Evolutionary conservation across 257 asterid genomes (phyloP), one percentile per base, ranked within the genome.

Genomic region (Haberlea rhodopensis): DNA sequence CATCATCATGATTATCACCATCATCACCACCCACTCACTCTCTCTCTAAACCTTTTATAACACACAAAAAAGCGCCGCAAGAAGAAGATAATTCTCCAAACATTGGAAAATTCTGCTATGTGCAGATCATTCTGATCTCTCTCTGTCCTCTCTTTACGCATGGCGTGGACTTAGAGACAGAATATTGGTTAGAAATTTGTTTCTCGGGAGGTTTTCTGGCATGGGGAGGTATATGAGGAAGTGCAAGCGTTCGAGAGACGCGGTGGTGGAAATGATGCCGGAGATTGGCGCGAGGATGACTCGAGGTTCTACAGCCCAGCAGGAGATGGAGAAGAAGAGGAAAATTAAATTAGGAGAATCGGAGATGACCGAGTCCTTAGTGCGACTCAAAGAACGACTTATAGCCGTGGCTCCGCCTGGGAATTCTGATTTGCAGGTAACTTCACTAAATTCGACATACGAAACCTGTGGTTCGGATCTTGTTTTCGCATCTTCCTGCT

Each of bases 321-420:
- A 15, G 32, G 55, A 58, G 54, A 28, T 16, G 53, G 68, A 61
- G 31, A 79, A 74, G 24, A 88, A 82, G 82, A 79, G 90, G 72
- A 87, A 83, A 71, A 51, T 32, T 26, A 11, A 66, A 21, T 19
- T 29, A 1, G 77, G 31, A 29, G 87, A 76, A 53, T 40, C 77
- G 75, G 75, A 79, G 69, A 1, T 57, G 11, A 67, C 79, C 0
- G 31, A 73, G 1, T 63, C 82, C 18, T 65, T 72, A 11, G 34
- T 49, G 55, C 82, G 79, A 72, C 80, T 66, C 11, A 73, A 71
- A 78, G 58, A 67, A 43, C 81, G 72, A 63, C 85, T 81, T 27
- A 60, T 76, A 34, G 69, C 40, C 4, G 64, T 16, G 60, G 65
- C 6, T 57, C 49, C 55, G 63, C 65, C 53, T 62, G 85, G 70